phyloP scores from a whole-genome alignment of 257 asterid genomes.

The Haberlea rhodopensis region DNA sequence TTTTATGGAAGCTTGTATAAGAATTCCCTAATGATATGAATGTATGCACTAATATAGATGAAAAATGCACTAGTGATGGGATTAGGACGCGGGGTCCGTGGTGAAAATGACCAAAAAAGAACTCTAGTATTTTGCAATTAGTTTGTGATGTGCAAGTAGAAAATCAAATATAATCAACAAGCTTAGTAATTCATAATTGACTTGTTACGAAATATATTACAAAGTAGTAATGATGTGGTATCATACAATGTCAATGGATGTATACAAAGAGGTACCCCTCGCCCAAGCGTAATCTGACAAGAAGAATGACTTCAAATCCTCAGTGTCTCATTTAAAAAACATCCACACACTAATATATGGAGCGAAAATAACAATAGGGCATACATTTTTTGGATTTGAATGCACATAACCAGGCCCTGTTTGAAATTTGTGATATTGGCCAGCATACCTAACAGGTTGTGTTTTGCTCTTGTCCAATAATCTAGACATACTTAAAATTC shows the following conservation, averaged over 20 bases:
- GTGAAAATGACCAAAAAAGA: background rate
- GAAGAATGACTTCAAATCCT: conserved; percentile 21
- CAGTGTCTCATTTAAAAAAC: conserved; percentile 15
- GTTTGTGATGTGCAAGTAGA: conserved; percentile 4
- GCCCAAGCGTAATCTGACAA: conserved; percentile 68
- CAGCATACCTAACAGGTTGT: conserved; percentile 56
- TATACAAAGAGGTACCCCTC: conserved; percentile 57
- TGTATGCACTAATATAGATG: background rate
- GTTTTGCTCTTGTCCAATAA: conserved; percentile 57
- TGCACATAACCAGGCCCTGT: conserved; percentile 45
- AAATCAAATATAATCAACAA: background rate
- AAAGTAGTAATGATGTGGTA: background rate
- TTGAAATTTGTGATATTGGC: no score
- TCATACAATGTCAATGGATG: conserved; percentile 74
- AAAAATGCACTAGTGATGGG: no score
- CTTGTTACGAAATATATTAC: background rate
- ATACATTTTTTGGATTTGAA: conserved; percentile 69
- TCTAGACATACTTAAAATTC: conserved; percentile 46
- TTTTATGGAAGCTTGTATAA: no score
- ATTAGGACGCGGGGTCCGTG: background rate
- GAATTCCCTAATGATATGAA: conserved; percentile 39
- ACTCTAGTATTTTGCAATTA: conserved; percentile 5
- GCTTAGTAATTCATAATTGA: background rate
- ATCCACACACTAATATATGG: conserved; percentile 1
- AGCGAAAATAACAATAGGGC: conserved; percentile 12